These are phyloP conservation scores for Erythrophleum fordii DNA, from an alignment of 306 rosid genomes.

Conservation along the genomic window DNA sequence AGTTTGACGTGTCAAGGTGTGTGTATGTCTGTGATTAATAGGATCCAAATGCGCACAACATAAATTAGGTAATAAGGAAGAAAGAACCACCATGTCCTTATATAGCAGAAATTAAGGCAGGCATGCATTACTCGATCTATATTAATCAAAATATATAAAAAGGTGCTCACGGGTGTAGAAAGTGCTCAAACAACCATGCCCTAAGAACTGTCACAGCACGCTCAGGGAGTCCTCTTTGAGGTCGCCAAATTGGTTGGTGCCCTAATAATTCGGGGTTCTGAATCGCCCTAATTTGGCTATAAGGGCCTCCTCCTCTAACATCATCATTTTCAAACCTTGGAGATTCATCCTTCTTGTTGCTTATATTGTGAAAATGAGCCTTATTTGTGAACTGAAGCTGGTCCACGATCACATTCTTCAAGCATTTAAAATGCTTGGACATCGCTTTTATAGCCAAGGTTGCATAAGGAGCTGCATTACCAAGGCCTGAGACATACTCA, in stretches of 20 bases:
- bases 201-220: slow-evolving; percentile 69
- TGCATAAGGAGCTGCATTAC: slow-evolving; percentile 73
- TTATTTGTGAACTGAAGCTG: slow-evolving; percentile 63
- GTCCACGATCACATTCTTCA: slow-evolving; percentile 62
- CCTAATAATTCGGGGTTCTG: slow-evolving; percentile 56
- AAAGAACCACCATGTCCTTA: background rate
- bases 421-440: slow-evolving; percentile 63
- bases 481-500: slow-evolving; percentile 69
- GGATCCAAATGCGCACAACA: no score
- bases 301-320: slow-evolving; percentile 36
- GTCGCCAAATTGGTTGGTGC: slow-evolving; percentile 78
- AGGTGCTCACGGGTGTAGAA: slow-evolving; percentile 71
- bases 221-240: slow-evolving; percentile 81
- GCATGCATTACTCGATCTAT: background rate
- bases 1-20: no score
- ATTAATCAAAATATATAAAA: background rate
- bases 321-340: slow-evolving; percentile 35
- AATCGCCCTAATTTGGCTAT: slow-evolving; percentile 42
- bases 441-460: slow-evolving; percentile 63
- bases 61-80: background rate
- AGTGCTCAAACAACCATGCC: slow-evolving; percentile 76
- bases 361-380: slow-evolving; percentile 23
- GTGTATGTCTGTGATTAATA: no score
- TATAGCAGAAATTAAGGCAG: no score
- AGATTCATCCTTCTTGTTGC: slow-evolving; percentile 44